Percentiles rank a stretch among this genome's conserved stretches.
phyloP scores from a whole-genome alignment of 805 yeast genomes.

The Pichia membranifaciens region DNA sequence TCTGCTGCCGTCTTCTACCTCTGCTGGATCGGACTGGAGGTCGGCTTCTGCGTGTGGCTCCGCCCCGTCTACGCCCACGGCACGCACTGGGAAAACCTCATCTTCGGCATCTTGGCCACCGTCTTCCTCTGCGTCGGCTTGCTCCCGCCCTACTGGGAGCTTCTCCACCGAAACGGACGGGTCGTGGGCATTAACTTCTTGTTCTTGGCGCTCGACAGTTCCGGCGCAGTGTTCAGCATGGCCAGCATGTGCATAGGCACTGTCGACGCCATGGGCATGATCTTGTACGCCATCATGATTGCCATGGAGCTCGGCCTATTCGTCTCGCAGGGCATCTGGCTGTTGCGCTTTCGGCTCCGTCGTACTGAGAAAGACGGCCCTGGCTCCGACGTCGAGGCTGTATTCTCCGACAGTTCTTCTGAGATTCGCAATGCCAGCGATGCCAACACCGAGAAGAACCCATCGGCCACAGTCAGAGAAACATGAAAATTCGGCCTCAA shows the following conservation, averaged over 20 bases:
- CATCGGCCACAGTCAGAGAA: background rate
- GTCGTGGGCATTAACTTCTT: constrained; percentile 87
- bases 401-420: background rate
- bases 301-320: constrained; percentile 75
- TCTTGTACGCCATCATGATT: constrained; percentile 68
- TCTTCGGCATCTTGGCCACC: constrained; percentile 78
- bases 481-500: background rate
- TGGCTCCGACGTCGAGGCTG: background rate
- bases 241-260: constrained; percentile 51
- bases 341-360: constrained; percentile 35
- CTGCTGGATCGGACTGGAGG: constrained; percentile 53
- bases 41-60: constrained; percentile 67
- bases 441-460: background rate
- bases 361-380: constrained; percentile 1
- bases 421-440: background rate
- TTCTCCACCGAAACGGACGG: constrained; percentile 70
- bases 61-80: constrained; percentile 43
- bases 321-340: constrained; percentile 68
- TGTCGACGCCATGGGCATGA: constrained; percentile 72
- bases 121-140: constrained; percentile 70
- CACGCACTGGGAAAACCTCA: constrained; percentile 66
- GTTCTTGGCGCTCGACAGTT: constrained; percentile 66
- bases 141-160: constrained; percentile 83
- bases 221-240: constrained; percentile 77
- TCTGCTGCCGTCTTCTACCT: constrained; percentile 35